Conservation (phyloP, 2,329 filamentous ascomycete species). For the Colletotrichum sublineola region DNA sequence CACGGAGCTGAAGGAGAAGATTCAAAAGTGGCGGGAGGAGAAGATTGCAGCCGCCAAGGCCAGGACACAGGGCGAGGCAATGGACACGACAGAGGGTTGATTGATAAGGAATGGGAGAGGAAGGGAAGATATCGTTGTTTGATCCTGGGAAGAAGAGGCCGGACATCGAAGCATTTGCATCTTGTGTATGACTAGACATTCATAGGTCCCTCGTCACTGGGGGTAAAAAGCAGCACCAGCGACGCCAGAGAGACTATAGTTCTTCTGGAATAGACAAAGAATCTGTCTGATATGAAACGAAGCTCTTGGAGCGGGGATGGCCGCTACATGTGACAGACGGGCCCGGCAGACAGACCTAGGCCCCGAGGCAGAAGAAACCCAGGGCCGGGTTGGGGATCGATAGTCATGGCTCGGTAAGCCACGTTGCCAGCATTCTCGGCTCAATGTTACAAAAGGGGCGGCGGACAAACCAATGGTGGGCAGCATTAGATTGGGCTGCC, state of each 20-base stretch:
- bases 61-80: constrained; percentile 53
- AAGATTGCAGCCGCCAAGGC: constrained; percentile 60
- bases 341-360: too few relatives aligned
- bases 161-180: not conserved
- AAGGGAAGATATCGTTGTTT: constrained; percentile 4
- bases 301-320: constrained; percentile 13
- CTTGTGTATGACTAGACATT: constrained; percentile 8
- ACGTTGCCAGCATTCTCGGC: not conserved
- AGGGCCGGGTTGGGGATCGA: not conserved
- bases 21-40: constrained; percentile 66
- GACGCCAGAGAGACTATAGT: not conserved
- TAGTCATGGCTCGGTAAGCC: not conserved
- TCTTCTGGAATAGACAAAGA: constrained; percentile 20
- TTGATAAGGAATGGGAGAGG: not conserved
- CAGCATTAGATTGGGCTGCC: not conserved
- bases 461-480: not conserved
- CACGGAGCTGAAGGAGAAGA: constrained; percentile 62
- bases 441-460: not conserved
- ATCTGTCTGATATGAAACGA: not conserved
- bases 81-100: constrained; percentile 60
- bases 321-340: constrained; percentile 27
- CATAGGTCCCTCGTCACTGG: not conserved
- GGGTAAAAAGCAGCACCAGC: not conserved
- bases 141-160: not conserved
- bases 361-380: not conserved